These are phyloP conservation scores for Leptographium procerum DNA, from an alignment of 2,329 filamentous ascomycete genomes.

Conservation along the genomic window DNA sequence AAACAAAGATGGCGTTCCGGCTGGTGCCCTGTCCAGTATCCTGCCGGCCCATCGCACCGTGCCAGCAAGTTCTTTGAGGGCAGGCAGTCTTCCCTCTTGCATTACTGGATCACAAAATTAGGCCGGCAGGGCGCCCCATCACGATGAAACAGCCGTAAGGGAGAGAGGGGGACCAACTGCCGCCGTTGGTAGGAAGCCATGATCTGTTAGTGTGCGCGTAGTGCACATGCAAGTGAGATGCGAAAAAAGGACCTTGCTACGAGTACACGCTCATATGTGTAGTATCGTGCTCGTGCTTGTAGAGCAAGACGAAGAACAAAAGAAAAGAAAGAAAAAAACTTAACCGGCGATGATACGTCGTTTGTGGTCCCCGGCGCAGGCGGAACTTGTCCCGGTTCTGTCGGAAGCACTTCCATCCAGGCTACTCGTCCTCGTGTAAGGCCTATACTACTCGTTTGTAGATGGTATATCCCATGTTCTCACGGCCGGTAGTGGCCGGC, in stretches of 20 bases:
- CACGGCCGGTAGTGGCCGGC: neutral
- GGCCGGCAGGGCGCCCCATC: neutral
- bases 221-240: neutral
- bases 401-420: neutral
- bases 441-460: neutral
- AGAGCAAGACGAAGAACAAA: neutral
- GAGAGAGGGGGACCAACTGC: constrained; percentile 3
- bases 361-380: neutral
- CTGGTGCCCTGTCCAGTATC: too few relatives aligned
- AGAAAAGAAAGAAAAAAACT: neutral
- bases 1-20: too few relatives aligned
- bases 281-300: neutral
- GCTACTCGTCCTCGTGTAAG: too few relatives aligned
- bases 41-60: neutral
- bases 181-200: constrained; percentile 4
- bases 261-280: neutral
- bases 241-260: constrained; percentile 1
- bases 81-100: neutral
- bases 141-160: constrained; percentile 8
- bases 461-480: neutral
- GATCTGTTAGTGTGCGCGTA: neutral
- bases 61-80: neutral
- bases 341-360: neutral
- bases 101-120: neutral
- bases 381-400: neutral